phyloP scores from a whole-genome alignment of 1,139 yeast species.

The Hanseniaspora uvarum region DNA sequence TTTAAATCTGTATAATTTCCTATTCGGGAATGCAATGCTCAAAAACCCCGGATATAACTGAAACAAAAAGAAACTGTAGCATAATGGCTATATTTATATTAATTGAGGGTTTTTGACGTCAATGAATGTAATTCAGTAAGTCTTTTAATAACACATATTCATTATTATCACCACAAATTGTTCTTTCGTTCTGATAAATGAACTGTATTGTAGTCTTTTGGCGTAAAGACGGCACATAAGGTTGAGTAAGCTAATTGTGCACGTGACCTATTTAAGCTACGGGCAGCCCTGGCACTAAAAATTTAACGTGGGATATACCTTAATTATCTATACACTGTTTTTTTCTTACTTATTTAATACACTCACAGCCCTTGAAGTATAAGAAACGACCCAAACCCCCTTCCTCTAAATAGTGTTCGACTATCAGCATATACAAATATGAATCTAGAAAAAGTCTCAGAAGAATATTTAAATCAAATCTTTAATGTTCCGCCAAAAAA shows the following conservation, averaged over 20 bases:
- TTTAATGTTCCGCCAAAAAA: conserved; percentile 30
- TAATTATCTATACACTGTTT: background rate
- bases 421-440: conserved; percentile 27
- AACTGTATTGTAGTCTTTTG: too few species aligned
- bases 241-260: too few species aligned
- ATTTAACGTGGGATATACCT: background rate
- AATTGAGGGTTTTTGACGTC: too few species aligned
- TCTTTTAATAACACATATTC: too few species aligned
- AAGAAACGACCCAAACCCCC: background rate
- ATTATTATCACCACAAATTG: too few species aligned
- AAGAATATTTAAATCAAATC: conserved; percentile 41
- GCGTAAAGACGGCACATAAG: too few species aligned
- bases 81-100: too few species aligned
- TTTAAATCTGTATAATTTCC: conserved; percentile 1
- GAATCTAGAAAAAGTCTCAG: conserved; percentile 46
- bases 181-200: too few species aligned
- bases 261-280: too few species aligned
- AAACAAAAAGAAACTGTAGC: background rate
- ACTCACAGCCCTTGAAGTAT: background rate
- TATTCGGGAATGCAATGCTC: conserved; percentile 2
- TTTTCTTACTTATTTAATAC: too few species aligned
- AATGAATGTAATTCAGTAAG: too few species aligned
- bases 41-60: background rate
- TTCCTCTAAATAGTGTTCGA: background rate
- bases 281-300: too few species aligned